Percentiles rank a stretch among this genome's conserved stretches.
These are phyloP conservation scores for Leishmania turanica DNA, from an alignment of 208 protist species.

Conservation along the genomic window DNA sequence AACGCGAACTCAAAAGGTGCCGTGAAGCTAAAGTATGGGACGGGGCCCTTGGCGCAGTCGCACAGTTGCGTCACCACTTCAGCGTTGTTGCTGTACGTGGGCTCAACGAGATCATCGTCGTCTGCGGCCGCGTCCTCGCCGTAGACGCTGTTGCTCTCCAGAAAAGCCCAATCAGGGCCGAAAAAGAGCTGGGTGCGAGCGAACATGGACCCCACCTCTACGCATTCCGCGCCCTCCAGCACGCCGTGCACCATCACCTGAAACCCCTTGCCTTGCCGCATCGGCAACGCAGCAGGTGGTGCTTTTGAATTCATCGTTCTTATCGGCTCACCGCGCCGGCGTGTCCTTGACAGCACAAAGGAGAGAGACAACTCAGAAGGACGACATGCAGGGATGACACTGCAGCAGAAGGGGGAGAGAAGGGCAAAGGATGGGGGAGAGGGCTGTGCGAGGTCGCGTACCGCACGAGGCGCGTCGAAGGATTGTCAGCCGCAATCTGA, in stretches of 20 bases:
- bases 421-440: background rate
- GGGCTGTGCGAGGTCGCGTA: background rate
- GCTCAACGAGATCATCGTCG: slow-evolving; percentile 41
- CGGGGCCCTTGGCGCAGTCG: slow-evolving; percentile 51
- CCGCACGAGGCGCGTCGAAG: background rate
- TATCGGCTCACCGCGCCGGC: background rate
- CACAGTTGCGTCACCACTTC: slow-evolving; percentile 88
- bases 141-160: slow-evolving; percentile 18
- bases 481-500: background rate
- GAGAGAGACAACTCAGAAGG: background rate
- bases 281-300: background rate
- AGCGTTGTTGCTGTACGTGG: slow-evolving; percentile 67
- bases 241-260: slow-evolving; percentile 80
- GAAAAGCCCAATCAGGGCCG: slow-evolving; percentile 76
- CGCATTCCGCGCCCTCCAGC: slow-evolving; percentile 80
- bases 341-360: background rate
- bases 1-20: slow-evolving; percentile 85
- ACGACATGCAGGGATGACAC: background rate
- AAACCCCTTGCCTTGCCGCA: slow-evolving; percentile 47
- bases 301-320: background rate
- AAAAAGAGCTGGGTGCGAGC: slow-evolving; percentile 86
- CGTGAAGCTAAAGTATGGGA: slow-evolving; percentile 71
- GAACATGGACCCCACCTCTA: slow-evolving; percentile 63
- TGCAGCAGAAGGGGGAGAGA: background rate
- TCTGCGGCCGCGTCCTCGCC: slow-evolving; percentile 13